Conservation (phyloP, 2,329 filamentous ascomycete genomes). For the Trichoderma guizhouense region DNA sequence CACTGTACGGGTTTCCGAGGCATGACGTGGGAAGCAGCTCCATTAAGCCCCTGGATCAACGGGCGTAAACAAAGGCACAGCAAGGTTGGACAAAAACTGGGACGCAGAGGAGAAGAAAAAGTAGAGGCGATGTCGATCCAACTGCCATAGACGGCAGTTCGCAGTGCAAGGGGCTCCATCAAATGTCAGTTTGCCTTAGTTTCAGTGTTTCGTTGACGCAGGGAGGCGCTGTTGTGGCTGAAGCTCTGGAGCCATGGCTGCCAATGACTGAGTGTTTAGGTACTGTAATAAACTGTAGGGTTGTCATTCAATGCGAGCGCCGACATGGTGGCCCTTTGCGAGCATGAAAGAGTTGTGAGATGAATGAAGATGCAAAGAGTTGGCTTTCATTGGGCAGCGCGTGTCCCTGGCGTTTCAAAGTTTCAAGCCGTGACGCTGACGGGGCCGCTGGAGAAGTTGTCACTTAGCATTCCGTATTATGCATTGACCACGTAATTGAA, state of each 20-base stretch:
- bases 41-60: conserved; percentile 8
- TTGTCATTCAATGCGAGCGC: background rate
- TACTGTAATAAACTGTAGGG: background rate
- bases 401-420: background rate
- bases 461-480: background rate
- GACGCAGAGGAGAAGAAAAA: background rate
- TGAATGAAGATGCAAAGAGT: background rate
- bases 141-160: background rate
- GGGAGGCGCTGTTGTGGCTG: background rate
- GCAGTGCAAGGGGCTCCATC: background rate
- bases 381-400: background rate
- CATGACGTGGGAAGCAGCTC: conserved; percentile 13
- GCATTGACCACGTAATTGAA: background rate
- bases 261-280: background rate
- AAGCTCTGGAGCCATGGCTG: background rate
- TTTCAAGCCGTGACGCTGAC: background rate
- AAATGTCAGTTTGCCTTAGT: background rate
- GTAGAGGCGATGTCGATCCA: conserved; percentile 4
- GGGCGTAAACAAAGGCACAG: background rate
- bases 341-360: background rate
- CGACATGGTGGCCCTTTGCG: background rate
- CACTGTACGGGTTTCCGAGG: background rate
- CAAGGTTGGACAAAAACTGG: conserved; percentile 3
- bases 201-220: background rate
- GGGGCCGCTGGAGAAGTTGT: background rate